Percentiles rank a stretch among this genome's conserved stretches.
Evolutionary conservation across 2,329 filamentous ascomycete genomes (phyloP).

Genomic region (Curvularia spicifera): DNA sequence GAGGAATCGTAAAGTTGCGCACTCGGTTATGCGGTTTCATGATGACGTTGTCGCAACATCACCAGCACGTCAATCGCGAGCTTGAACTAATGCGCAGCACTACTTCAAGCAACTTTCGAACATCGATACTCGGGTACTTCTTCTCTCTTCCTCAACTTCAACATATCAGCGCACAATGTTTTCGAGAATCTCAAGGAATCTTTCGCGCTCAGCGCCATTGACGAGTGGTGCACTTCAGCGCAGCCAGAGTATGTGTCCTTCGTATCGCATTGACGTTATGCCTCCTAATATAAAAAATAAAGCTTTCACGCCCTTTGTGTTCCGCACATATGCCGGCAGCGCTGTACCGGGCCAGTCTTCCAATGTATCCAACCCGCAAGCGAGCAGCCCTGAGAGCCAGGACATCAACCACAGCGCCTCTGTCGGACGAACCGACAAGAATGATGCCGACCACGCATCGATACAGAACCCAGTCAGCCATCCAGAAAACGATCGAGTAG

Average conservation of each 20-base stretch:
- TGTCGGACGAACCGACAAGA: constrained; percentile 9
- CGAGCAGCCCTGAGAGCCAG: constrained; percentile 20
- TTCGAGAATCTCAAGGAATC: constrained; percentile 8
- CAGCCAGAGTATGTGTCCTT: constrained; percentile 6
- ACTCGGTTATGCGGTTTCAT: constrained; percentile 5
- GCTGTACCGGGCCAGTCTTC: constrained; percentile 19
- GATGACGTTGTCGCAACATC: constrained; percentile 14
- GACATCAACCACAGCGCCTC: constrained; percentile 21
- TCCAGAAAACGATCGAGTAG: constrained; percentile 14
- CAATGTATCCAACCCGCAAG: constrained; percentile 22
- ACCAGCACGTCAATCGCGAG: constrained; percentile 7
- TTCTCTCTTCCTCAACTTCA: neutral
- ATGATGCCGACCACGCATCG: constrained; percentile 18
- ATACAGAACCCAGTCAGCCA: constrained; percentile 21
- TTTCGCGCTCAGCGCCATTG: constrained; percentile 12
- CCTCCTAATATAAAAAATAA: neutral
- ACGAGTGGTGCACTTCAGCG: constrained; percentile 6
- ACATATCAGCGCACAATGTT: constrained; percentile 5
- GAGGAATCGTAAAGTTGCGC: neutral
- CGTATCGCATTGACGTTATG: fast-evolving
- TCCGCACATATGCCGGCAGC: constrained; percentile 15
- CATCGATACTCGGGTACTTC: neutral
- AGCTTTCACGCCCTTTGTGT: constrained; percentile 6
- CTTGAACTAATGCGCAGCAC: neutral
- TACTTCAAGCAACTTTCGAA: neutral